Base-by-base conservation (phyloP, 2,329 filamentous ascomycete species). In the Trichoderma sp. region DNA sequence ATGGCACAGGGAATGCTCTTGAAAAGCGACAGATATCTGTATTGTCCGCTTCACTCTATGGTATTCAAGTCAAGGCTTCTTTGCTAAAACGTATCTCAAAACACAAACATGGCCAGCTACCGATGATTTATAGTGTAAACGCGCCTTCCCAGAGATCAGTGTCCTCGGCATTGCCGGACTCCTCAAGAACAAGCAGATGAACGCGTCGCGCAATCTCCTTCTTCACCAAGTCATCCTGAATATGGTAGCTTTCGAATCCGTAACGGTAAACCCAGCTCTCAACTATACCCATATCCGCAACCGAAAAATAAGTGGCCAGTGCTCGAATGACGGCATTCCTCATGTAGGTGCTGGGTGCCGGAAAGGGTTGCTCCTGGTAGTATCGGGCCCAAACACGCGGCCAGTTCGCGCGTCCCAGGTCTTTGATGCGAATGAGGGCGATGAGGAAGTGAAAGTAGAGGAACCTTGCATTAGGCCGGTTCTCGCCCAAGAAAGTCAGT, bases 361-460 rank as follows among this genome's bases (percentile, higher is more conserved):
- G 28, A n/a, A 60, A 60, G 9, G 45, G 57, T 9, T 47, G 57
- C 10, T 50, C 30, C 2, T 51, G 1, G 17, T 60, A 60, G 21
- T 60, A 60, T 21, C 30, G 57, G 15, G 57, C 57, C 57, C 57
- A 60, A 30, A 48, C 6, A 6, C 12, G 10, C 19, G 41, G 14
- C 45, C 57, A 60, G 24, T 34, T 34, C 10, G 2, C 7, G 17
- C 30, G 34, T 14, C n/a, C 10, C 14, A 50, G n/a, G 9, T 60
- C 44, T 4, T 24, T 60, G 19, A 51, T 28, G 30, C 45, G 57
- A 12, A 60, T 17, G 12, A 60, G 45, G 2, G 57, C 28, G 7
- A 60, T 60, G 1, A 60, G 26, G 47, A 60, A 60, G 43, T 43
- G 57, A 19, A 60, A 60, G 17, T 51, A 60, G 21, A 60, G 57